phyloP scores from a whole-genome alignment of 192 early-diverging fungal species.

The Coemansia sp. region DNA sequence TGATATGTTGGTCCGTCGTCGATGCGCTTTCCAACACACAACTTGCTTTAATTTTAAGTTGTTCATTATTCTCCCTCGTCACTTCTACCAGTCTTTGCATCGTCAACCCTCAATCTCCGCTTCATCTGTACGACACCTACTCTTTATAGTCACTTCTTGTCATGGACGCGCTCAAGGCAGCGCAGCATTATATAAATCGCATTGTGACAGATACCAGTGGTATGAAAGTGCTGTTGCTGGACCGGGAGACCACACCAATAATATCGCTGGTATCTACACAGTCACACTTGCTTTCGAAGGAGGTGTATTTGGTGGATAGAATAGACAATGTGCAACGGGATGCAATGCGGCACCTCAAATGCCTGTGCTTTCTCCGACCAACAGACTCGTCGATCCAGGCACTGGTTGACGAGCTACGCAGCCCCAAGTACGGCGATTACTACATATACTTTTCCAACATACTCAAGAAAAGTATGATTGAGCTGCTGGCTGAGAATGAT shows the following conservation, averaged over 20 bases:
- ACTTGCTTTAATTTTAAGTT: too few relatives aligned
- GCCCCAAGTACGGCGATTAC: conserved; percentile 94
- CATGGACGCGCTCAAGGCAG: conserved; percentile 79
- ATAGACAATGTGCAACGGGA: conserved; percentile 84
- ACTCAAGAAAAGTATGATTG: conserved; percentile 86
- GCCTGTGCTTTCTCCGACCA: conserved; percentile 88
- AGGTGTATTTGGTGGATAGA: conserved; percentile 92
- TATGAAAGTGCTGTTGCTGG: conserved; percentile 98
- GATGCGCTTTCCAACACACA: not conserved
- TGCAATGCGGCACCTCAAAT: conserved; percentile 93
- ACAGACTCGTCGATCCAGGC: conserved; percentile 80
- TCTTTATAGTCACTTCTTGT: not conserved
- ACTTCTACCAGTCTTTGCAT: not conserved
- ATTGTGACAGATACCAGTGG: conserved; percentile 87
- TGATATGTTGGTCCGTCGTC: not conserved
- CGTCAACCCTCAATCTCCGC: conserved; percentile 2
- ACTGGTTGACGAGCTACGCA: conserved; percentile 85
- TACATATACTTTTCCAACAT: conserved; percentile 96
- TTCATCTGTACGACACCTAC: not conserved
- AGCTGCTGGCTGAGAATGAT: conserved; percentile 92
- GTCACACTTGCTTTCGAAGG: conserved; percentile 84
- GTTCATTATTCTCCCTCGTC: not conserved
- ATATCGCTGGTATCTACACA: conserved; percentile 93
- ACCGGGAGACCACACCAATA: conserved; percentile 93
- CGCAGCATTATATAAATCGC: conserved; percentile 88